Conservation (phyloP, 371 early-diverging fungal genomes). For the Massospora cicadina region DNA sequence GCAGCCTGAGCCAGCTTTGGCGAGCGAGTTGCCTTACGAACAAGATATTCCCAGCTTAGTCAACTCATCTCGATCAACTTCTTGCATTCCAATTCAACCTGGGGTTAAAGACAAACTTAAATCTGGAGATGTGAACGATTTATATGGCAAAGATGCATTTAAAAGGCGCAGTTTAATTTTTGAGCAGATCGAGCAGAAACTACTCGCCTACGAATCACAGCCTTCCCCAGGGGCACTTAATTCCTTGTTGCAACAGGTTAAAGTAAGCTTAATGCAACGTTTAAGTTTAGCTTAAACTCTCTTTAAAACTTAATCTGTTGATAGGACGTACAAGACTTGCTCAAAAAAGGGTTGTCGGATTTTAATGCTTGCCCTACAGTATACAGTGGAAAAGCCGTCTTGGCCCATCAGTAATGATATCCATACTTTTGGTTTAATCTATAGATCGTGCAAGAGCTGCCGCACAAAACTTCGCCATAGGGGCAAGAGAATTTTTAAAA, state of each 20-base stretch:
- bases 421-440: not conserved
- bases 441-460: not conserved
- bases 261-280: not conserved
- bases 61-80: not conserved
- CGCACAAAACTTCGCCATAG: not conserved
- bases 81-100: too few relatives aligned
- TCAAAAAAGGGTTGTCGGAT: not conserved
- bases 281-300: too few relatives aligned
- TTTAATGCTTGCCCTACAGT: not conserved
- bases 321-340: not conserved
- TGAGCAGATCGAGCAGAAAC: not conserved
- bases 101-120: too few relatives aligned
- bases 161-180: not conserved
- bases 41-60: not conserved
- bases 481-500: not conserved
- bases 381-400: not conserved
- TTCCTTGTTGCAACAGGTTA: not conserved
- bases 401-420: not conserved
- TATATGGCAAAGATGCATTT: not conserved
- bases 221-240: not conserved
- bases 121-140: not conserved
- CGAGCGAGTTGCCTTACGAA: not conserved
- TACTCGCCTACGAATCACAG: not conserved
- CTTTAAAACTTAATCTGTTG: too few relatives aligned
- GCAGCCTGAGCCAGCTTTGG: not conserved